Base-by-base conservation (phyloP, 768 basidiomycete species). In the Mycena amicta region DNA sequence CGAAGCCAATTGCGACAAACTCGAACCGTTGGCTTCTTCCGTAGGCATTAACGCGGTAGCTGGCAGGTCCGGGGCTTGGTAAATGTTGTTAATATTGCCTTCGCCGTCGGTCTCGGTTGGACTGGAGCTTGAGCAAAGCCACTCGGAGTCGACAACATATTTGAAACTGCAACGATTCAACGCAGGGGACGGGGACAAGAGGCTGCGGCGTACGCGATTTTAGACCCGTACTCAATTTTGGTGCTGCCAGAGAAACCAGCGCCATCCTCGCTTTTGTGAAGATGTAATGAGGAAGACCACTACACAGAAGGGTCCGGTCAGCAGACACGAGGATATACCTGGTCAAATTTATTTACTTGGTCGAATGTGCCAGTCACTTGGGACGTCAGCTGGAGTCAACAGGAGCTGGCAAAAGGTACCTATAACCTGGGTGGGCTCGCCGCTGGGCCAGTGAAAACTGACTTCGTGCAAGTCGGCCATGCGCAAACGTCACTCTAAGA, bases 71-170 rank as follows among this genome's bases (percentile, higher is more conserved):
- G 89, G 89, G 1, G 83, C 73, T 30, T 67, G 74, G 62, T 82
- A 80, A 52, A 90, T 73, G 69, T 92, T 90, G 71, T 93, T 93
- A 20, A 86, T 68, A 70, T 87, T 88, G 16, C 90, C 90, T 22
- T 74, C 72, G 8, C 71, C 68, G 65, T 92, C 90, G 1, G 72
- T 67, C 71, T 90, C 88, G 52, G 83, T 84, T 5, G 86, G 84
- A 77, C 58, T 79, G 77, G 31, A 80, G 77, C 47, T 78, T 77
- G 47, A 79, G 77, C 49, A 75, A 65, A 90, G 89, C 93, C 58
- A 71, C 66, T 31, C 85, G 87, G 68, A 54, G 46, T 93, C 92
- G 53, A 93, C 90, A 68, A 92, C 76, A 68, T 85, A 93, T 72
- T 93, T 93, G 83, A 89, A 93, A 6, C 43, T 45, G 43, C 43